Conservation (phyloP, 2,329 filamentous ascomycete genomes). For the Xylariaceae sp. region DNA sequence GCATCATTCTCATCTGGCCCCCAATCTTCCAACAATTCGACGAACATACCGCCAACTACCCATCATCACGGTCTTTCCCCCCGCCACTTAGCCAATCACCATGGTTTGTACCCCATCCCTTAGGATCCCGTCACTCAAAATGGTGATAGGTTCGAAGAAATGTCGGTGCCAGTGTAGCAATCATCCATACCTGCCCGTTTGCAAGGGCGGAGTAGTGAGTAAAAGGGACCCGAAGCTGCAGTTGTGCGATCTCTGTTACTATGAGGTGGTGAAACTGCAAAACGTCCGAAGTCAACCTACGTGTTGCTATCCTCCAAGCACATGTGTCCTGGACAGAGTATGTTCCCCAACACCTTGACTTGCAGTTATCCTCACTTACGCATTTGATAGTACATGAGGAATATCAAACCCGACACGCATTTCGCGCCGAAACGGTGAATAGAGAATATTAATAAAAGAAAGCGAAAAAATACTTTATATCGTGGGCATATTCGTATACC, state of each 20-base stretch:
- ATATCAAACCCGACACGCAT: neutral
- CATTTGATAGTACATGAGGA: neutral
- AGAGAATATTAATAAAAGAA: too few species aligned
- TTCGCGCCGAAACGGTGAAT: neutral
- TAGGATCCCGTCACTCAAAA: neutral
- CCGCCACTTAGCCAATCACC: neutral
- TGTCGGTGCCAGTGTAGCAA: constrained; percentile 11
- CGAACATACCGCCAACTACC: neutral
- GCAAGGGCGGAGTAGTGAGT: constrained; percentile 2
- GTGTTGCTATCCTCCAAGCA: constrained; percentile 5
- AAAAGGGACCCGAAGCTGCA: constrained; percentile 10
- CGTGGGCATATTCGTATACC: too few species aligned
- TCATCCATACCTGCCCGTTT: neutral
- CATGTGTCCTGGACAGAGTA: neutral
- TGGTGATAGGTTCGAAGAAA: neutral
- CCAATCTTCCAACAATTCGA: neutral
- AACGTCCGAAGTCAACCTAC: constrained; percentile 3
- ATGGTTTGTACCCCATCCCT: constrained; percentile 1
- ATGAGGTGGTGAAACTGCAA: constrained; percentile 5
- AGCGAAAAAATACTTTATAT: too few species aligned
- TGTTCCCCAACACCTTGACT: neutral
- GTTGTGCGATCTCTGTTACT: constrained; percentile 13
- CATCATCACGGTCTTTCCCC: neutral
- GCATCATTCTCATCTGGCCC: neutral
- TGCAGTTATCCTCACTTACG: neutral